phyloP scores from a whole-genome alignment of 2,329 filamentous ascomycete genomes.

The Teratosphaeria epicoccoides region DNA sequence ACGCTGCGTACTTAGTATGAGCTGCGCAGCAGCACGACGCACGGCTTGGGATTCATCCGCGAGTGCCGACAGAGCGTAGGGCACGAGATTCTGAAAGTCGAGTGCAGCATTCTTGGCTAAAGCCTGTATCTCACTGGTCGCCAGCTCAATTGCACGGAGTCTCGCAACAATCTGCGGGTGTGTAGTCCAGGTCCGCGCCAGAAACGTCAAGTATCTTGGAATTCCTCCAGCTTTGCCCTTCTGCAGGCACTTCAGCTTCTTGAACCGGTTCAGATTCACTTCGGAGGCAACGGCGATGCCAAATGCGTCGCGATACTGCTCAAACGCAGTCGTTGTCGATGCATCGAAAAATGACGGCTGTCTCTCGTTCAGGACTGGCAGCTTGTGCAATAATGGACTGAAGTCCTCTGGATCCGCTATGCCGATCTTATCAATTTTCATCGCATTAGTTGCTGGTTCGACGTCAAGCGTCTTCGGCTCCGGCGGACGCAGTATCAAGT shows the following conservation, averaged over 20 bases:
- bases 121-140: not conserved
- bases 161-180: not conserved
- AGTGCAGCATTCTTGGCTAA: not conserved
- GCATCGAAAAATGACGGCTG: slow-evolving; percentile 7
- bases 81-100: slow-evolving; percentile 68
- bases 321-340: slow-evolving; percentile 2
- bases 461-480: not conserved
- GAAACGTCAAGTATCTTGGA: slow-evolving; percentile 2
- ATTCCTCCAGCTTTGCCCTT: not conserved
- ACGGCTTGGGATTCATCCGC: slow-evolving; percentile 58
- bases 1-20: slow-evolving; percentile 1
- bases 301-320: slow-evolving; percentile 6
- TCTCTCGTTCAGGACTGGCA: not conserved
- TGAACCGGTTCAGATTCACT: slow-evolving; percentile 2
- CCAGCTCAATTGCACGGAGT: not conserved
- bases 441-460: not conserved
- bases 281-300: slow-evolving; percentile 3
- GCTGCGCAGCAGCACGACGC: slow-evolving; percentile 40
- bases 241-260: slow-evolving; percentile 3
- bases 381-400: not conserved
- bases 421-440: not conserved
- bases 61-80: slow-evolving; percentile 66
- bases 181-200: slow-evolving; percentile 8
- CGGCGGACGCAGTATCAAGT: not conserved
- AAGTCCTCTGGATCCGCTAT: not conserved